phyloP scores from a whole-genome alignment of 2,329 filamentous ascomycete genomes.

The Talaromyces sp. region DNA sequence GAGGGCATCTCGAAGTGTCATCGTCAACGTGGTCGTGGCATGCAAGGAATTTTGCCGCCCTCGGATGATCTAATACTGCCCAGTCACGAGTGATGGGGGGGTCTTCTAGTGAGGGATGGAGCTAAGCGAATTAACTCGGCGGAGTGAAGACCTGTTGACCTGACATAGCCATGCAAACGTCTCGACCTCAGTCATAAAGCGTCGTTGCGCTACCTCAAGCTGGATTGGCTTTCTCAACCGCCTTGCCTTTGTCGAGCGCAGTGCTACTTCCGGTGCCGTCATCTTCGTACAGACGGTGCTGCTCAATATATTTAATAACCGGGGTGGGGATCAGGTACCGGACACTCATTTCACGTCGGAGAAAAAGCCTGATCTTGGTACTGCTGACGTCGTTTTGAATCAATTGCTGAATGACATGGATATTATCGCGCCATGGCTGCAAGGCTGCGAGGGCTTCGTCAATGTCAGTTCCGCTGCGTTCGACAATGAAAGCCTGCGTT shows the following conservation, averaged over 20 bases:
- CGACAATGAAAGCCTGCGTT: slow-evolving; percentile 66
- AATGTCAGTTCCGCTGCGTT: slow-evolving; percentile 81
- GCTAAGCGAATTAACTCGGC: not conserved
- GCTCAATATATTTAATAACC: slow-evolving; percentile 69
- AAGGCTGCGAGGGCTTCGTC: slow-evolving; percentile 80
- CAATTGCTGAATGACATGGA: slow-evolving; percentile 82
- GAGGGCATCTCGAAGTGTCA: not conserved
- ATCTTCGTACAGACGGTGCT: slow-evolving; percentile 61
- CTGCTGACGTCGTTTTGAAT: slow-evolving; percentile 83
- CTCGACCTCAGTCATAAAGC: not conserved
- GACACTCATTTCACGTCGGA: slow-evolving; percentile 76
- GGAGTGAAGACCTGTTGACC: not conserved
- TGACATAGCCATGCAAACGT: not conserved
- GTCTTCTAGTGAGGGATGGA: not conserved
- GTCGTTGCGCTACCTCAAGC: slow-evolving; percentile 17
- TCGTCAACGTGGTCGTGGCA: not conserved
- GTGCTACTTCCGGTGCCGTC: slow-evolving; percentile 26
- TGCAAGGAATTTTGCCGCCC: not conserved
- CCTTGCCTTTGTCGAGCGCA: slow-evolving; percentile 30
- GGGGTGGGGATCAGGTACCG: slow-evolving; percentile 69
- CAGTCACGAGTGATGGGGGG: not conserved
- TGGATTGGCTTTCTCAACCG: slow-evolving; percentile 19
- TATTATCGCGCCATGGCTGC: slow-evolving; percentile 77
- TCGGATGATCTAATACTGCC: not conserved
- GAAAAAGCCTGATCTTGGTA: slow-evolving; percentile 73